Evolutionary conservation across 2,329 filamentous ascomycete species (phyloP).

Genomic region (Penicillium sumatraense): DNA sequence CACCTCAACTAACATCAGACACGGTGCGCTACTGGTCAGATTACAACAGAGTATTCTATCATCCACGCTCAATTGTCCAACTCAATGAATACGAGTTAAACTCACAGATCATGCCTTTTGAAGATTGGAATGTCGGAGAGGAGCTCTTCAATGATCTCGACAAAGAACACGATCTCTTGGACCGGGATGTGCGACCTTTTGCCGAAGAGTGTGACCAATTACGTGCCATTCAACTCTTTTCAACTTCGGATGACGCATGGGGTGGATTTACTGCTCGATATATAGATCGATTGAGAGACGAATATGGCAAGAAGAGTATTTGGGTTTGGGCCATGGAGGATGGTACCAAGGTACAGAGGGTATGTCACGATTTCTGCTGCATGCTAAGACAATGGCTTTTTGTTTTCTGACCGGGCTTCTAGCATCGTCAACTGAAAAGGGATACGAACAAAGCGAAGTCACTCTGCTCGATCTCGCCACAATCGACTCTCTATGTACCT

Average conservation of each 20-base stretch:
- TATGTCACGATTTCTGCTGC: conserved; percentile 39
- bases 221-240: conserved; percentile 81
- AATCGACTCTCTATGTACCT: conserved; percentile 79
- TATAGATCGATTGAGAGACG: conserved; percentile 79
- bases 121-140: conserved; percentile 73
- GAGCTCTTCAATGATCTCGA: conserved; percentile 76
- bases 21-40: conserved; percentile 96
- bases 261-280: conserved; percentile 76
- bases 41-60: conserved; percentile 89
- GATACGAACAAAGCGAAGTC: conserved; percentile 76
- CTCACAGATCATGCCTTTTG: conserved; percentile 79
- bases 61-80: conserved; percentile 85
- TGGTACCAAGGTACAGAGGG: conserved; percentile 58
- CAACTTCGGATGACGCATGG: conserved; percentile 77
- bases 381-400: not conserved
- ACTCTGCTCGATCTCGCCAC: conserved; percentile 68
- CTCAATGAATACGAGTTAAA: conserved; percentile 85
- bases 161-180: conserved; percentile 81
- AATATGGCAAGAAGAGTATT: conserved; percentile 84
- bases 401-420: conserved; percentile 37
- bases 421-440: conserved; percentile 65
- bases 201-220: conserved; percentile 91
- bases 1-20: conserved; percentile 67
- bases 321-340: conserved; percentile 87
- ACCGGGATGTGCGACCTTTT: conserved; percentile 87